These are phyloP conservation scores for Mortierella alpina DNA, from an alignment of 192 early-diverging fungal species.

Conservation along the genomic window DNA sequence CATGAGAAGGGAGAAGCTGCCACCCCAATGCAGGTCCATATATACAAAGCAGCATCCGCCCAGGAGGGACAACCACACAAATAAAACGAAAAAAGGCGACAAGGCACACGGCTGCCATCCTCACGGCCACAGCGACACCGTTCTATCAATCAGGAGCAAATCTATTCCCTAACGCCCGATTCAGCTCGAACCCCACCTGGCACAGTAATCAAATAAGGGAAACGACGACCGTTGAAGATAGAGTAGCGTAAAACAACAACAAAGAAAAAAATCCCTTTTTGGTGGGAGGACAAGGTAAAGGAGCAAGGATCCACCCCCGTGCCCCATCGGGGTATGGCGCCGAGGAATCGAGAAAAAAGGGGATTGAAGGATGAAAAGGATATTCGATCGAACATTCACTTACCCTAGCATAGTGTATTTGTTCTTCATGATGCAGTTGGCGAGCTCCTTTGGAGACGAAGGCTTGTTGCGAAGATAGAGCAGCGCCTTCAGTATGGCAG, in stretches of 20 bases:
- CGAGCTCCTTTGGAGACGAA: conserved; percentile 84
- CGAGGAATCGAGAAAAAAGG: neutral
- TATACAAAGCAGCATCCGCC: too few relatives aligned
- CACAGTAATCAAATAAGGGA: neutral
- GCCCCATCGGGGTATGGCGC: too few relatives aligned
- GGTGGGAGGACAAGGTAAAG: neutral
- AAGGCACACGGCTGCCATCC: too few relatives aligned
- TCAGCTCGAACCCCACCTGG: neutral
- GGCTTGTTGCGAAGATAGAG: conserved; percentile 81
- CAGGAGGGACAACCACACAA: too few relatives aligned
- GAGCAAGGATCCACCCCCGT: too few relatives aligned
- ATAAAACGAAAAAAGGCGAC: too few relatives aligned
- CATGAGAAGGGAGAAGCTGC: too few relatives aligned
- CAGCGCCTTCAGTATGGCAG: conserved; percentile 86
- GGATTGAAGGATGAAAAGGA: neutral
- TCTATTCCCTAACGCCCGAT: neutral
- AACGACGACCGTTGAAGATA: neutral
- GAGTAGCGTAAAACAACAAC: neutral
- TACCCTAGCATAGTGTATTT: conserved; percentile 83
- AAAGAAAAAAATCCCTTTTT: conserved; percentile 5
- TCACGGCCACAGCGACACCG: too few relatives aligned
- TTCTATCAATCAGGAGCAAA: too few relatives aligned
- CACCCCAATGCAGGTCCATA: too few relatives aligned
- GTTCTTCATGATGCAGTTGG: conserved; percentile 81
- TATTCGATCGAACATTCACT: conserved; percentile 21